A percentile compares a stretch with the other conserved stretches of the same genome.
phyloP scores from a whole-genome alignment of 2,329 filamentous ascomycete genomes.

The Domatiomyces catenatus region DNA sequence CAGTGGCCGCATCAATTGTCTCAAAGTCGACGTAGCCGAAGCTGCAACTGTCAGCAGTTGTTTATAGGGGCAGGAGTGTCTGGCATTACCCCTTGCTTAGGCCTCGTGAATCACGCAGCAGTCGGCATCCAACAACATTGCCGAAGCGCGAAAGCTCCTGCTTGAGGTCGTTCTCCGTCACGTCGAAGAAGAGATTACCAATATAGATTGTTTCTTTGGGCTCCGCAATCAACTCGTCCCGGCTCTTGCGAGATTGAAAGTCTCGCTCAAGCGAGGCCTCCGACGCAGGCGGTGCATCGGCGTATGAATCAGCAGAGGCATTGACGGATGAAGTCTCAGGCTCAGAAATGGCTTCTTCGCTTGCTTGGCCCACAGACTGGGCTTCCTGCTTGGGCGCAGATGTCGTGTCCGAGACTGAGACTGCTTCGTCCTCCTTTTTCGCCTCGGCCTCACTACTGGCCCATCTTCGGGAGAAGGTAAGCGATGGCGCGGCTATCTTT shows the following conservation, averaged over 20 bases:
- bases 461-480: slow-evolving; percentile 32
- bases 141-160: slow-evolving; percentile 46
- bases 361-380: slow-evolving; percentile 16
- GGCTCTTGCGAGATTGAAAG: background rate
- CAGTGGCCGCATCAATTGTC: slow-evolving; percentile 35
- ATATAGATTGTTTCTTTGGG: slow-evolving; percentile 42
- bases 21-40: slow-evolving; percentile 53
- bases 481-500: slow-evolving; percentile 25
- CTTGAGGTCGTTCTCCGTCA: slow-evolving; percentile 44
- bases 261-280: background rate
- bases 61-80: slow-evolving; percentile 1
- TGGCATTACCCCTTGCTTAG: slow-evolving; percentile 51
- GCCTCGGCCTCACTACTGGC: slow-evolving; percentile 29
- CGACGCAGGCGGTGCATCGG: slow-evolving; percentile 1
- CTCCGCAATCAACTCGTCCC: slow-evolving; percentile 5
- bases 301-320: slow-evolving; percentile 1
- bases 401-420: slow-evolving; percentile 15
- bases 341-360: slow-evolving; percentile 6
- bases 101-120: slow-evolving; percentile 47
- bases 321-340: slow-evolving; percentile 4
- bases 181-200: slow-evolving; percentile 56
- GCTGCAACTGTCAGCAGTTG: slow-evolving; percentile 25
- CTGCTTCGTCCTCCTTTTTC: slow-evolving; percentile 18
- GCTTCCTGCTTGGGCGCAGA: slow-evolving; percentile 10
- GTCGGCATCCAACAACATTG: slow-evolving; percentile 34